Evolutionary conservation across 176 grass and related monocot genomes (phyloP), one percentile per base, ranked within the genome.

Genomic region (Phoenix roebelenii): DNA sequence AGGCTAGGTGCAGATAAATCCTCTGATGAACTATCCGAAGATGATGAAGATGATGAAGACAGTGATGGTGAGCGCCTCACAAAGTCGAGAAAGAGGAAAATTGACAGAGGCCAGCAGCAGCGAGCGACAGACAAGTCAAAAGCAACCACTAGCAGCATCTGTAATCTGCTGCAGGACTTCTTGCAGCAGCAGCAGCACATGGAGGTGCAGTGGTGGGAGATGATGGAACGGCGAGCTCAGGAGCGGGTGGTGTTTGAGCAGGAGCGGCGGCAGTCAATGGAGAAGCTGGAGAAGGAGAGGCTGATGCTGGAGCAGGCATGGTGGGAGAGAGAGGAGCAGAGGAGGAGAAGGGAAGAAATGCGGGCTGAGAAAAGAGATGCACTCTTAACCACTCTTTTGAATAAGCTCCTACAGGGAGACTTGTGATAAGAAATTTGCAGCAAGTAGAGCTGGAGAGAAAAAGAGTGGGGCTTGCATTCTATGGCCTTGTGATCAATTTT

Each of bases 251-350:
- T 73, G 70, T 72, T 89, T 15, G 94, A 98, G 55, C 79, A 71
- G 55, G 82, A 80, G 28, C 93, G 94, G 94, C 77, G 94, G 60
- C 76, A 89, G 60, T 72, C 76, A 30, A 93, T 93, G 88, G 84
- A 83, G 71, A 64, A 64, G 57, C 67, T 98, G 23, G 88, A 98
- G 81, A 83, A 64, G 83, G 94, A 98, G 53, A 65, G 88, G 61
- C 17, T 89, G 67, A 56, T 79, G 84, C 58, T 93, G 56, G 94
- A 98, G 75, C 94, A 76, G 72, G 65, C 67, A 7, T 89, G 94
- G 82, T 29, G 72, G 84, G 76, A 85, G 72, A 86, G 87, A 3
- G 88, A 92, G 65, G 94, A 93, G 75, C 88, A 89, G 71, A 85
- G 94, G 73, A 85, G 94, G 69, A n/a, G 49, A 14, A 83, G 81